These are phyloP conservation scores for Talaromyces borbonicus DNA, from an alignment of 495 filamentous ascomycete genomes.

Conservation along the genomic window DNA sequence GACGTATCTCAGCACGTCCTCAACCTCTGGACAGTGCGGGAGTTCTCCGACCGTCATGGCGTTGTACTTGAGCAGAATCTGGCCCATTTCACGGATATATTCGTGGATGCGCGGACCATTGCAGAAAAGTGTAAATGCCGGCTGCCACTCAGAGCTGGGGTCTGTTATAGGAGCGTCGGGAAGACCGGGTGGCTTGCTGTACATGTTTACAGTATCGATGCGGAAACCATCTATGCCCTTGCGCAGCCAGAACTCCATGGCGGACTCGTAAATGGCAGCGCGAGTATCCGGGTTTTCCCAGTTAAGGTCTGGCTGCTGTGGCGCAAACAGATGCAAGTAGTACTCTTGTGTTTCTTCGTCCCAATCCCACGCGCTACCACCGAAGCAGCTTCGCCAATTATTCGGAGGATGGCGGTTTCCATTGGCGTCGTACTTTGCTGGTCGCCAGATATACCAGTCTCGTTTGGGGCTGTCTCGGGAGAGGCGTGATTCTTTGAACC, in stretches of 20 bases:
- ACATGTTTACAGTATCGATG: conserved; percentile 47
- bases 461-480: conserved; percentile 39
- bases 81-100: conserved; percentile 36
- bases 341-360: conserved; percentile 43
- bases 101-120: conserved; percentile 52
- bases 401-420: conserved; percentile 48
- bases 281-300: conserved; percentile 43
- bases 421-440: conserved; percentile 33
- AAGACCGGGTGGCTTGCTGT: conserved; percentile 35
- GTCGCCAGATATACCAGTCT: conserved; percentile 53
- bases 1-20: conserved; percentile 39
- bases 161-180: conserved; percentile 35
- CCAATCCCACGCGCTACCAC: conserved; percentile 45
- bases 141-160: conserved; percentile 29
- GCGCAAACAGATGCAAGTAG: conserved; percentile 42
- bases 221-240: conserved; percentile 46
- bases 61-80: conserved; percentile 33
- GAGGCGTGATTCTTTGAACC: conserved; percentile 44
- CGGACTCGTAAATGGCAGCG: conserved; percentile 35
- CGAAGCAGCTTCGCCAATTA: conserved; percentile 48
- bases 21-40: conserved; percentile 29
- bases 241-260: conserved; percentile 45
- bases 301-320: conserved; percentile 46
- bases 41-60: conserved; percentile 45
- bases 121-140: conserved; percentile 36